Evolutionary conservation across 78 protist species (phyloP), one percentile per base, ranked within the genome.

Genomic region (slime mould (Dictyostelium discoideum)): DNA sequence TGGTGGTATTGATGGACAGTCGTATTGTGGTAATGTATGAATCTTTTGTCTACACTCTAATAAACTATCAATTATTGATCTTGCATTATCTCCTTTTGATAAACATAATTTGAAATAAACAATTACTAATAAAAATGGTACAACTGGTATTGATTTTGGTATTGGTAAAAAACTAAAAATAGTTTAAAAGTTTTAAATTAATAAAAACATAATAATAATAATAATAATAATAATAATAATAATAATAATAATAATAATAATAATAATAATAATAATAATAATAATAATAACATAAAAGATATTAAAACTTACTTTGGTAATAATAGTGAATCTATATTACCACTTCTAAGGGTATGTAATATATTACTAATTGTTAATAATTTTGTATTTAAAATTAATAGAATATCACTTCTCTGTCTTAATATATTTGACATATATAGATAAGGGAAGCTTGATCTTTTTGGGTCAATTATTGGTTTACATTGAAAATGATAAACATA

Each of bases 81-180:
- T 37, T 37, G 54, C 22, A 20, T 42, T 73, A 9, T 89, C 94
- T 0, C 87, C 86, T 26, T 89, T 89, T 40, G 94, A 65, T 46
- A 81, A 48, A 81, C 94, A 89, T 22, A 89, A n/a, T 78, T 81
- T 89, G 24, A 89, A 44, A 69, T 89, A 89, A 37, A 89, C 79
- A 7, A 89, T 63, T 13, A 37, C n/a, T 67, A 89, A 81, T 80
- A 89, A 39, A 44, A 81, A 80, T 89, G 94, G 87, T 89, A 89
- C 80, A 40, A 89, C 83, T 44, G 94, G 94, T 89, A 81, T 40
- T 39, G 84, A 74, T 57, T 76, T 79, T 57, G 93, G 74, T 79
- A 79, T 24, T 67, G 86, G 87, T 89, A 79, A 26, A 89, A 29
- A 80, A 20, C 87, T 89, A 81, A 8, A 5, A 32, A 24, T 11